Evolutionary conservation across 257 asterid genomes (phyloP).

Genomic region (Linaria vulgaris): DNA sequence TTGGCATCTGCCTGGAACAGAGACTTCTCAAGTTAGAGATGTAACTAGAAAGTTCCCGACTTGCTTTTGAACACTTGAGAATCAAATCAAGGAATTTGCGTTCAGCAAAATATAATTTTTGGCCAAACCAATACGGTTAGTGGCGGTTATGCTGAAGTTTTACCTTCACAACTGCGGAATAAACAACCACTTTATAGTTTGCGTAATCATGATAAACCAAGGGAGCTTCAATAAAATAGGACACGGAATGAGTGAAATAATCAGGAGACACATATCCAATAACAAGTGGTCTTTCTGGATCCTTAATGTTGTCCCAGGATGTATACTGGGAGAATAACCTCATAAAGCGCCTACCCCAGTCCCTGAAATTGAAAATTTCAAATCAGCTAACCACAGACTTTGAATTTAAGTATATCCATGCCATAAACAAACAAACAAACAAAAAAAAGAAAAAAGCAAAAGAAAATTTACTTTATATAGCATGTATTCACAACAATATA

Average conservation of each 20-base stretch:
- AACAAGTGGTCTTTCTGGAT: slow-evolving; percentile 79
- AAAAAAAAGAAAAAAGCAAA: too few relatives aligned
- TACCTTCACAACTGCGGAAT: slow-evolving; percentile 99
- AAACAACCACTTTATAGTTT: slow-evolving; percentile 86
- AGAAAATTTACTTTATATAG: not conserved
- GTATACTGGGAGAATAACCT: slow-evolving; percentile 73
- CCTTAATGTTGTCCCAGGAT: slow-evolving; percentile 91
- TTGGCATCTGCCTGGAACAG: slow-evolving; percentile 93
- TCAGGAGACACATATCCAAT: slow-evolving; percentile 99
- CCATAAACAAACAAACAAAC: not conserved
- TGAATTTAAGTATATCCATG: not conserved
- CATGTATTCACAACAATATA: not conserved
- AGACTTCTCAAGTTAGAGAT: slow-evolving; percentile 18
- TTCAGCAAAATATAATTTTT: slow-evolving; percentile 7
- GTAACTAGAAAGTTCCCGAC: slow-evolving; percentile 8
- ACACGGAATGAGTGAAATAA: slow-evolving; percentile 97
- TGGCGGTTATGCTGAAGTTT: slow-evolving; percentile 20
- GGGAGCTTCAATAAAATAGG: slow-evolving; percentile 95
- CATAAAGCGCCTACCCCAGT: slow-evolving; percentile 98
- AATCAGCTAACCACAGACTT: slow-evolving; percentile 15
- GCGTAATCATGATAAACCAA: slow-evolving; percentile 70
- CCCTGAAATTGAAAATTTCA: slow-evolving; percentile 57
- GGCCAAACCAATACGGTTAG: slow-evolving; percentile 8
- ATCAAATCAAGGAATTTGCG: too few relatives aligned
- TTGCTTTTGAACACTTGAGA: not conserved